Base-by-base conservation (phyloP, 306 rosid genomes). In the Medicago lupulina region DNA sequence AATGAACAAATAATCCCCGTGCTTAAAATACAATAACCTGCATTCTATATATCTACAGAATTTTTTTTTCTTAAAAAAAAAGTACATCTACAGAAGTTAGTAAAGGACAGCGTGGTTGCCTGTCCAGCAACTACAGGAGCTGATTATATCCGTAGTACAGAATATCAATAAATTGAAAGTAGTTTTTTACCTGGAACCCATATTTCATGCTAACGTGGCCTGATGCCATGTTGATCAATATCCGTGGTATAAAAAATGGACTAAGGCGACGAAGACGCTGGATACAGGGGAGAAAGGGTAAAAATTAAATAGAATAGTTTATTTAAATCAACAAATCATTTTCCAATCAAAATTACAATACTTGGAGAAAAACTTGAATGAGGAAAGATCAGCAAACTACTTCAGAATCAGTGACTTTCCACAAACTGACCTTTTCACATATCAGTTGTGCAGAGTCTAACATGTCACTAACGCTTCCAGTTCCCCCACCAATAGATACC, bases 121-220 rank as follows among this genome's bases (percentile, higher is more conserved):
- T 71, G 41, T 53, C 57, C 61, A 28, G 62, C 61, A 71, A 25
- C 54, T 47, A 67, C 9, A 71, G 64, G 66, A 71, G 57, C 39
- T 34, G 61, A 84, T 73, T 50, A 60, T 72, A 71, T 64, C 47
- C 68, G 75, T 17, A 67, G 31, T 25, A 43, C 53, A 54, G 58
- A 78, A 53, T 82, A 76, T 14, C 62, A 75, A 74, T 59, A 23
- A 23, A 66, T 36, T n/a, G 75, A 50, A 76, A 78, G 76, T 47
- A 40, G 66, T 36, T 25, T 62, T 17, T 40, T 79, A 95, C 98
- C 96, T 95, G 97, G 78, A 95, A 90, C 49, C 97, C 97, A 83
- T 92, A 95, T 79, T 87, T 95, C 96, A 95, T 95, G 97, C 98
- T 92, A 82, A 95, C 88, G 47, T 92, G 98, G 67, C 98, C 97